phyloP scores from a whole-genome alignment of 495 filamentous ascomycete species.

The Annulohypoxylon nitens region DNA sequence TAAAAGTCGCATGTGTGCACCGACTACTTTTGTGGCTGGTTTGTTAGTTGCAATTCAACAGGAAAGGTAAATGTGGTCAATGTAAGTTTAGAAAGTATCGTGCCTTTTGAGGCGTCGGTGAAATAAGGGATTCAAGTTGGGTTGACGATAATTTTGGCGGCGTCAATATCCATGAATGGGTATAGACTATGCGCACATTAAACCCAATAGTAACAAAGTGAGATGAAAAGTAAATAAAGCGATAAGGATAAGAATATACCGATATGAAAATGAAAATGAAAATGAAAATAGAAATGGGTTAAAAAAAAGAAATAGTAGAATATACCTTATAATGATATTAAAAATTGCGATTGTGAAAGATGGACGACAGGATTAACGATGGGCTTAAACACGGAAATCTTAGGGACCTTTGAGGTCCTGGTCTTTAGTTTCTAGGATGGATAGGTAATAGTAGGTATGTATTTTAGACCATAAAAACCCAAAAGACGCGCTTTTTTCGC shows the following conservation, averaged over 20 bases:
- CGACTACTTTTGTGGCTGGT: not conserved
- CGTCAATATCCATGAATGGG: not conserved
- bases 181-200: not conserved
- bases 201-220: not conserved
- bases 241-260: constrained; percentile 2
- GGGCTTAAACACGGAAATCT: not conserved
- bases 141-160: not conserved
- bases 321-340: constrained; percentile 13
- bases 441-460: not conserved
- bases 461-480: not conserved
- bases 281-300: no score
- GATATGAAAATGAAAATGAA: not conserved
- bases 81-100: not conserved
- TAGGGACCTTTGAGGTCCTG: not conserved
- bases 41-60: constrained; percentile 3
- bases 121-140: not conserved
- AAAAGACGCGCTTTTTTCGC: constrained; percentile 53
- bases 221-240: not conserved
- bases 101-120: not conserved
- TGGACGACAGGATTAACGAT: not conserved
- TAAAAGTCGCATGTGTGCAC: constrained; percentile 4
- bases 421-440: no score
- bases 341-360: not conserved
- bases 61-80: not conserved
- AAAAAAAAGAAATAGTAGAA: constrained; percentile 6